Percentiles rank a stretch among this genome's conserved stretches.
phyloP scores from a whole-genome alignment of 169 alveolate genomes.

The Prorocentrum cordatum region DNA sequence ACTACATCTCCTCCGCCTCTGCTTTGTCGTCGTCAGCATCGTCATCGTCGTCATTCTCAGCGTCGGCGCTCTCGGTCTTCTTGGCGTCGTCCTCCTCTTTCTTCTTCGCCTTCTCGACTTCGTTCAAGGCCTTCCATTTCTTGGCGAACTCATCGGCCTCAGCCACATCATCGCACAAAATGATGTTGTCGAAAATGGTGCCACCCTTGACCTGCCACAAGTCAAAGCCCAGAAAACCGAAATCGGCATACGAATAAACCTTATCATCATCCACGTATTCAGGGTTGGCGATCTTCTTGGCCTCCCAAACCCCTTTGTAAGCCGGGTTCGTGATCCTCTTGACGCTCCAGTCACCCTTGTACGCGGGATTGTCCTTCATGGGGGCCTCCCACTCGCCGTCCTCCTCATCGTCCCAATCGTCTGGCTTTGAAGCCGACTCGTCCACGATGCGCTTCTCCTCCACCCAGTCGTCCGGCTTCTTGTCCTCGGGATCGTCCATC shows the following conservation, averaged over 20 bases:
- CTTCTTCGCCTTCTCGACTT: too few relatives aligned
- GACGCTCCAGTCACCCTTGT: slow-evolving; percentile 64
- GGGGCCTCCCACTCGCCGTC: slow-evolving; percentile 73
- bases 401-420: slow-evolving; percentile 68
- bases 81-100: too few relatives aligned
- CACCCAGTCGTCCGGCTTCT: slow-evolving; percentile 71
- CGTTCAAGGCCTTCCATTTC: slow-evolving; percentile 60
- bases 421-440: slow-evolving; percentile 66
- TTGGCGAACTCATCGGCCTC: slow-evolving; percentile 37
- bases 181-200: slow-evolving; percentile 36
- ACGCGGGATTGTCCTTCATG: slow-evolving; percentile 64
- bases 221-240: slow-evolving; percentile 65
- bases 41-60: too few relatives aligned
- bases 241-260: slow-evolving; percentile 50
- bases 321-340: slow-evolving; percentile 49
- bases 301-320: slow-evolving; percentile 45
- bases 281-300: slow-evolving; percentile 8
- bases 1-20: too few relatives aligned
- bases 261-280: background rate
- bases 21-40: too few relatives aligned
- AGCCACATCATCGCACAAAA: background rate
- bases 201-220: slow-evolving; percentile 32
- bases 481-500: slow-evolving; percentile 72
- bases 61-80: too few relatives aligned
- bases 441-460: slow-evolving; percentile 68